Percentiles rank a stretch among this genome's conserved stretches.
Conservation (phyloP, 139 green algal genomes). For the Tetraselmis striata region DNA sequence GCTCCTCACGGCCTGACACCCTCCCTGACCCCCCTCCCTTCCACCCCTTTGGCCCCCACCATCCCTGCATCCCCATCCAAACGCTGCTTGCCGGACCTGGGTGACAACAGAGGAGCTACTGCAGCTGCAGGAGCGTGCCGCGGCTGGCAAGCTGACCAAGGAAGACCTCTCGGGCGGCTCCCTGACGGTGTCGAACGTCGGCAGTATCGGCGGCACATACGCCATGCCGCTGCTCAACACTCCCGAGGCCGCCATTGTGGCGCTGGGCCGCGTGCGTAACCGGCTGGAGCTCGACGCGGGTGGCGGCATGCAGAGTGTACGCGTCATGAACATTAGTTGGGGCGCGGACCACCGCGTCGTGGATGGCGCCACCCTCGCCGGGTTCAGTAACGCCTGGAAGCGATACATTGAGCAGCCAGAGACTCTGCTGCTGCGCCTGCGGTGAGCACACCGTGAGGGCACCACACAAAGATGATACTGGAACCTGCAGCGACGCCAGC, state of each 20-base stretch:
- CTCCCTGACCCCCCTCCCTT: no score
- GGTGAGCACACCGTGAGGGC: background rate
- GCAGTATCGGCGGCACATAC: slow-evolving; percentile 76
- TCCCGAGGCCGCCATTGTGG: slow-evolving; percentile 79
- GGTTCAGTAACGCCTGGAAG: slow-evolving; percentile 60
- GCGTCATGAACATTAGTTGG: slow-evolving; percentile 57
- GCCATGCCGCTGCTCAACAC: slow-evolving; percentile 68
- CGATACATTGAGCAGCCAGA: slow-evolving; percentile 60
- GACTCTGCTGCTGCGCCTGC: slow-evolving; percentile 56
- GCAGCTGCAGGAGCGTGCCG: slow-evolving; percentile 58
- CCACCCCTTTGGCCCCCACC: no score
- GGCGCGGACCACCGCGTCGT: slow-evolving; percentile 79
- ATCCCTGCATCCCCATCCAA: no score
- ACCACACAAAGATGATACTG: no score
- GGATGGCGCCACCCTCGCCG: slow-evolving; percentile 76
- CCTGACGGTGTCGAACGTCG: slow-evolving; percentile 85
- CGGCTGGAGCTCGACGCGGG: slow-evolving; percentile 17
- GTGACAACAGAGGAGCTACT: slow-evolving; percentile 53
- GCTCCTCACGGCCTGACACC: no score
- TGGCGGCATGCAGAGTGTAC: background rate
- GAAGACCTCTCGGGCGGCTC: slow-evolving; percentile 65
- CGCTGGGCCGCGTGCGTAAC: slow-evolving; percentile 55
- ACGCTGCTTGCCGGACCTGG: no score
- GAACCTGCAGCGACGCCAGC: no score
- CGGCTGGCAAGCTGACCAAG: slow-evolving; percentile 42